Base-by-base conservation (phyloP, 352 stramenopile species). In the Phytopythium kandeliae region DNA sequence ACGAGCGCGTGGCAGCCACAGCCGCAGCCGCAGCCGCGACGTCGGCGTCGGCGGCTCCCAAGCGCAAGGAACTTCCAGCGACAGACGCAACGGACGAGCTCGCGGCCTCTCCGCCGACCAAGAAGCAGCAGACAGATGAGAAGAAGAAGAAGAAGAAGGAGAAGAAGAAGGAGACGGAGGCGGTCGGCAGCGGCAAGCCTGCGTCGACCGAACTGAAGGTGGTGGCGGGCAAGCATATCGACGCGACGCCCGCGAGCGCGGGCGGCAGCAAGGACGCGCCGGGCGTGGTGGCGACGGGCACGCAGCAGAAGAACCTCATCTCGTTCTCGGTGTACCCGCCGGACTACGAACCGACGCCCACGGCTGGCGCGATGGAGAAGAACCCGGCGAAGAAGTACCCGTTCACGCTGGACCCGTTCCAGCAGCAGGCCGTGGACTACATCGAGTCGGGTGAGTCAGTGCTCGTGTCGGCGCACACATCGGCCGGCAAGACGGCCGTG, bases 381-480 rank as follows among this genome's bases (percentile, higher is more conserved):
- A 80, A 81, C 57, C 95, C 95, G 16, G 97, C 97, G 42, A 99
- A 99, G 83, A 93, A 71, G 50, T 99, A 99, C 66, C 88, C 96
- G 19, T 99, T 99, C 71, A 89, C 74, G 43, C 70, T 99, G 16
- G 97, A 99, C 67, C 91, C 93, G n/a, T 99, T 99, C 71, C 97
- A 99, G 74, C 71, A 92, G 51, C 85, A 97, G 58, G 95, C 96
- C 7, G 89, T 99, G 33, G 74, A 90, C 31, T 98, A 97, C 66
- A 97, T 99, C 59, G 96, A 99, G 62, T 75, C 83, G 12, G 84
- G 96, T 57, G 96, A 99, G 73, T 98, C 86, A 11, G 97, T 99
- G 21, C 76, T 99, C 3, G 97, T 99, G 13, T 97, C 97, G 21
- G 97, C 97, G 1, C 97, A 99, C 63, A 99, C 97, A 4, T 98